phyloP scores from a whole-genome alignment of 1,284 basidiomycete species.

The Fomes fomentarius region DNA sequence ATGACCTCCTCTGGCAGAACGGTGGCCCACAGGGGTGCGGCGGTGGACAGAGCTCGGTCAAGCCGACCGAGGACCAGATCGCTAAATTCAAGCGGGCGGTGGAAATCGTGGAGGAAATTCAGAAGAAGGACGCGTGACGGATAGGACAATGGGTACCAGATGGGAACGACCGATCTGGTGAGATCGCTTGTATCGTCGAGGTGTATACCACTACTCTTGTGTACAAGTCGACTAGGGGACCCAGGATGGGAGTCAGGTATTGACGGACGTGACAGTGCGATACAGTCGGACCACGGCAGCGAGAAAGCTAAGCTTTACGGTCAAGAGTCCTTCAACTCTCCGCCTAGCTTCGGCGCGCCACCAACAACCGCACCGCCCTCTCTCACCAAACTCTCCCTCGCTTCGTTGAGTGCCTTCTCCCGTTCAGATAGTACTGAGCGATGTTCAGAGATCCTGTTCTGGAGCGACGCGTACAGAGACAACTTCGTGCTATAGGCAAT shows the following conservation, averaged over 20 bases:
- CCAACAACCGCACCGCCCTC: conserved; percentile 32
- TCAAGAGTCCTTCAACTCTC: neutral
- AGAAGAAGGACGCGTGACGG: conserved; percentile 37
- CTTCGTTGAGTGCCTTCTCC: conserved; percentile 26
- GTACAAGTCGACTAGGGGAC: neutral
- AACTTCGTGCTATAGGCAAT: conserved; percentile 27
- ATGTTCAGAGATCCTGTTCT: conserved; percentile 26
- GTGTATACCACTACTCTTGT: neutral
- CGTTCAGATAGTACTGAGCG: conserved; percentile 26
- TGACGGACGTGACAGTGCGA: neutral
- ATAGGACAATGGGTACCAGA: neutral
- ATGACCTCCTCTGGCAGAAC: conserved; percentile 63
- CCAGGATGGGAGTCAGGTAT: neutral
- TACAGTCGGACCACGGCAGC: neutral
- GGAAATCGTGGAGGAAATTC: conserved; percentile 60
- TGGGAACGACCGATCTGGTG: neutral
- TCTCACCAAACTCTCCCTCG: conserved; percentile 28
- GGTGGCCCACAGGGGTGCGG: conserved; percentile 64
- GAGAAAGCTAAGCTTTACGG: neutral
- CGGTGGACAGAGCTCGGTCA: conserved; percentile 48
- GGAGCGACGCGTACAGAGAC: conserved; percentile 27
- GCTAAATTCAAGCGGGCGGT: conserved; percentile 68
- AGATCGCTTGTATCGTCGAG: conserved; percentile 3
- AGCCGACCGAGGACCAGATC: conserved; percentile 63
- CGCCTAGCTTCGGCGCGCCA: neutral